These are phyloP conservation scores for Phytomonas francai DNA, from an alignment of 208 protist genomes.

Conservation along the genomic window DNA sequence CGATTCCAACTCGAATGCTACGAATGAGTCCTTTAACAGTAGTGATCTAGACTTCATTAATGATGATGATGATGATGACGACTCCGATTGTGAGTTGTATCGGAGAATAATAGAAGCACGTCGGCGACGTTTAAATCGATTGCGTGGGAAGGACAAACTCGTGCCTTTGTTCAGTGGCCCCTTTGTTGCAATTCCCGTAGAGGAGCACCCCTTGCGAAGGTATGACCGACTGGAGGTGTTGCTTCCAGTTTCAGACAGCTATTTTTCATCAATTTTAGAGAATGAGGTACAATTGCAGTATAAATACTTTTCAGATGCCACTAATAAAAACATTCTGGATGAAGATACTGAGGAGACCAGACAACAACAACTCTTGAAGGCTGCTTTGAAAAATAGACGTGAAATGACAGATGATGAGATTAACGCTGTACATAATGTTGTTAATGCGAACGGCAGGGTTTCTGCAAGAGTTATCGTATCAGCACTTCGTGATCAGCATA, in stretches of 20 bases:
- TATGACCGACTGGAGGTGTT: slow-evolving; percentile 64
- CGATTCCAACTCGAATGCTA: slow-evolving; percentile 19
- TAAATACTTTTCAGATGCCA: neutral
- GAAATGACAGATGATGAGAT: slow-evolving; percentile 66
- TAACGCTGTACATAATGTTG: slow-evolving; percentile 43
- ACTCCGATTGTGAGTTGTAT: slow-evolving; percentile 70
- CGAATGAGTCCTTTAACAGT: slow-evolving; percentile 27
- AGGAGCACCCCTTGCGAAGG: slow-evolving; percentile 61
- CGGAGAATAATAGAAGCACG: slow-evolving; percentile 60
- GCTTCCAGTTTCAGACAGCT: slow-evolving; percentile 21
- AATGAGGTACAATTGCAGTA: slow-evolving; percentile 24
- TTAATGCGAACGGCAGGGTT: slow-evolving; percentile 49
- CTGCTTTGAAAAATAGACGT: slow-evolving; percentile 51
- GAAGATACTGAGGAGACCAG: slow-evolving; percentile 21
- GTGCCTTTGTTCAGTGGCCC: slow-evolving; percentile 76
- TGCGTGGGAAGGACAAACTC: slow-evolving; percentile 78
- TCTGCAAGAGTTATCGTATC: slow-evolving; percentile 37
- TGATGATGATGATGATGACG: slow-evolving; percentile 50
- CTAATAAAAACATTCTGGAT: slow-evolving; percentile 11
- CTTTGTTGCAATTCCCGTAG: slow-evolving; percentile 43
- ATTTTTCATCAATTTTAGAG: slow-evolving; percentile 39
- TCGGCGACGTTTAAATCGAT: slow-evolving; percentile 53
- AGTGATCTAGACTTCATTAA: slow-evolving; percentile 78
- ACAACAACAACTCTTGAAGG: slow-evolving; percentile 37
- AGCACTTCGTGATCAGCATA: slow-evolving; percentile 37